phyloP scores from a whole-genome alignment of 1,139 yeast genomes.

The Scheffersomyces stambukii region DNA sequence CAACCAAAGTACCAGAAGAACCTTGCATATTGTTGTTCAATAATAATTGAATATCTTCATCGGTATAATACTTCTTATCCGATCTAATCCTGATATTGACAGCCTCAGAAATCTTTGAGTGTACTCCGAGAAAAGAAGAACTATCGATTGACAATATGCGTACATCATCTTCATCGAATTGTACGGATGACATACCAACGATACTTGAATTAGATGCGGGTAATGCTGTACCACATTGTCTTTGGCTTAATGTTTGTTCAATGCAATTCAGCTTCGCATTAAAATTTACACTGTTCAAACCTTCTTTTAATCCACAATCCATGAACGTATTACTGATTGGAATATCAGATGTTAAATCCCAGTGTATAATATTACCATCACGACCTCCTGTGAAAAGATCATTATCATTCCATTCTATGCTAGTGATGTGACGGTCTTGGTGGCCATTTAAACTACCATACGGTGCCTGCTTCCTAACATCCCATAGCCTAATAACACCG shows the following conservation, averaged over 20 bases:
- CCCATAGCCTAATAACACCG: constrained; percentile 67
- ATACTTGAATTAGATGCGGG: constrained; percentile 55
- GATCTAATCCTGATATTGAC: constrained; percentile 18
- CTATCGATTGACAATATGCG: constrained; percentile 52
- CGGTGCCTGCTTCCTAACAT: constrained; percentile 58
- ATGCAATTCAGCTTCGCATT: constrained; percentile 28
- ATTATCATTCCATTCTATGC: constrained; percentile 59
- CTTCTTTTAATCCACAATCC: constrained; percentile 46
- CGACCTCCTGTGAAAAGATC: constrained; percentile 63
- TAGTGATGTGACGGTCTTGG: constrained; percentile 34
- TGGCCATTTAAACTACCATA: constrained; percentile 47
- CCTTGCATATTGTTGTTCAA: constrained; percentile 15
- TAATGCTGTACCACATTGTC: constrained; percentile 59
- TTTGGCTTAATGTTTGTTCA: constrained; percentile 29
- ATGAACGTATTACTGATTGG: constrained; percentile 17
- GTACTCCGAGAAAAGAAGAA: constrained; percentile 52
- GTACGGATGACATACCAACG: constrained; percentile 38
- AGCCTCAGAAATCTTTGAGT: constrained; percentile 38
- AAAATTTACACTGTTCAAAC: constrained; percentile 39
- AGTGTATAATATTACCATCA: constrained; percentile 70
- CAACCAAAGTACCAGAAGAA: constrained; percentile 28
- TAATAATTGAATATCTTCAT: constrained; percentile 26
- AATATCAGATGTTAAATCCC: constrained; percentile 51
- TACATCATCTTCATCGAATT: constrained; percentile 20
- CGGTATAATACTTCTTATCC: constrained; percentile 28